A percentile compares a stretch with the other conserved stretches of the same genome.
Evolutionary conservation across 2,329 filamentous ascomycete species (phyloP).

Genomic region (Pezicula radicicola): DNA sequence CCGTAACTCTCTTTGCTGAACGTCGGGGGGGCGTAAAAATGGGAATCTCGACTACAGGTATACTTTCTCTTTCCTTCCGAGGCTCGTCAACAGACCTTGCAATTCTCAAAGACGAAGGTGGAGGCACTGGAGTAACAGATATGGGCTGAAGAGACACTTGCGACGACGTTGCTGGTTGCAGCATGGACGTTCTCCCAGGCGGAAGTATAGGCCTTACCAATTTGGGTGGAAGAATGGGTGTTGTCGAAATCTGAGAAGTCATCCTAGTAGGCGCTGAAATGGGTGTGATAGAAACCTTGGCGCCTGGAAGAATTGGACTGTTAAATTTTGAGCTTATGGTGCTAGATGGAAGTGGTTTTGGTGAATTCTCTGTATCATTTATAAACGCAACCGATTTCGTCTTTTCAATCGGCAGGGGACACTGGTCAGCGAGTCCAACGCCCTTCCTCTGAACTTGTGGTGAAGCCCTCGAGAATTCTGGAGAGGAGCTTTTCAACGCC

Average conservation of each 20-base stretch:
- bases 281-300: slow-evolving; percentile 1
- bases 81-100: no score
- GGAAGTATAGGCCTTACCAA: background rate
- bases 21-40: no score
- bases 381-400: slow-evolving; percentile 17
- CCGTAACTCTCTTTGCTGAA: no score
- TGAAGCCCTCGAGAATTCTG: slow-evolving; percentile 5
- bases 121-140: no score
- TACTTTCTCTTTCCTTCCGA: no score
- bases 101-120: no score
- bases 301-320: background rate
- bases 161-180: no score
- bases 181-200: background rate
- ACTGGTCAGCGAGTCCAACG: slow-evolving; percentile 17
- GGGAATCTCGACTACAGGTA: no score
- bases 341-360: slow-evolving; percentile 3
- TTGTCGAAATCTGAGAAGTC: slow-evolving; percentile 1
- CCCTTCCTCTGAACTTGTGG: slow-evolving; percentile 10
- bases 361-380: slow-evolving; percentile 6
- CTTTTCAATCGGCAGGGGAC: slow-evolving; percentile 14
- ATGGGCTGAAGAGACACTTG: no score
- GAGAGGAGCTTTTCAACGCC: slow-evolving; percentile 14
- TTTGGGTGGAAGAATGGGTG: background rate
- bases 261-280: slow-evolving; percentile 1
- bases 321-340: slow-evolving; percentile 2